Evolutionary conservation across 1,284 basidiomycete species (phyloP).

Genomic region (Microbotryum lychnidis-dioicae): DNA sequence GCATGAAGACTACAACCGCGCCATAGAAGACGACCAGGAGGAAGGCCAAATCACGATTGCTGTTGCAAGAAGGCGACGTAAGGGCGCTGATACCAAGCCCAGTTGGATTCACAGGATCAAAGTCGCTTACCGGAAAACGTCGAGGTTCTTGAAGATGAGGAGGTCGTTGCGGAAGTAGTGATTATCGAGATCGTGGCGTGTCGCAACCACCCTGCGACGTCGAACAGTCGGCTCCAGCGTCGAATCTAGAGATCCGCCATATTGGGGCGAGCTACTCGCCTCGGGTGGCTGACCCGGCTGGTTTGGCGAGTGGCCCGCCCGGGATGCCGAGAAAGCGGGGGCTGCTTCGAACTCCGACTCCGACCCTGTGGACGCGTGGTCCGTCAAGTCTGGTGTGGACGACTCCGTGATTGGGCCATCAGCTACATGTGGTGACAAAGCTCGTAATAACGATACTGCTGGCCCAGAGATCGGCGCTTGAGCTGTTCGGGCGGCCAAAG

Average conservation of each 20-base stretch:
- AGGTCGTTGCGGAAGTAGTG: conserved; percentile 85
- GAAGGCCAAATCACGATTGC: conserved; percentile 54
- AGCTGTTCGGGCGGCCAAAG: conserved; percentile 59
- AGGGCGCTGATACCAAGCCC: not conserved
- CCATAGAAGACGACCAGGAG: conserved; percentile 47
- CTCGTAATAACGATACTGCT: not conserved
- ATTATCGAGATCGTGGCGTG: conserved; percentile 82
- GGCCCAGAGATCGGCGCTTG: not conserved
- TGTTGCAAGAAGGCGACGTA: conserved; percentile 39
- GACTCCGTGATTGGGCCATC: not conserved
- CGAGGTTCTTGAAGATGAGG: conserved; percentile 71
- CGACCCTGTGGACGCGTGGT: no score
- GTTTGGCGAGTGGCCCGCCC: conserved; percentile 14
- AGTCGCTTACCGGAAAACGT: conserved; percentile 60
- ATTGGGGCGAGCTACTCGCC: no score
- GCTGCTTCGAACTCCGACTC: no score
- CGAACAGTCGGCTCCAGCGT: not conserved
- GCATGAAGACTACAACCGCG: conserved; percentile 25
- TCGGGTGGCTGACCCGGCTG: not conserved
- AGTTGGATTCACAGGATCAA: not conserved
- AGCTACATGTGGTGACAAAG: not conserved
- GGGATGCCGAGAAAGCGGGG: conserved; percentile 5
- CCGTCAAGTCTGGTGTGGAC: no score
- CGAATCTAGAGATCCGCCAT: no score
- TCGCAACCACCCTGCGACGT: conserved; percentile 37